Conservation (phyloP, 2,329 filamentous ascomycete genomes). For the Colletotrichum shisoi region DNA sequence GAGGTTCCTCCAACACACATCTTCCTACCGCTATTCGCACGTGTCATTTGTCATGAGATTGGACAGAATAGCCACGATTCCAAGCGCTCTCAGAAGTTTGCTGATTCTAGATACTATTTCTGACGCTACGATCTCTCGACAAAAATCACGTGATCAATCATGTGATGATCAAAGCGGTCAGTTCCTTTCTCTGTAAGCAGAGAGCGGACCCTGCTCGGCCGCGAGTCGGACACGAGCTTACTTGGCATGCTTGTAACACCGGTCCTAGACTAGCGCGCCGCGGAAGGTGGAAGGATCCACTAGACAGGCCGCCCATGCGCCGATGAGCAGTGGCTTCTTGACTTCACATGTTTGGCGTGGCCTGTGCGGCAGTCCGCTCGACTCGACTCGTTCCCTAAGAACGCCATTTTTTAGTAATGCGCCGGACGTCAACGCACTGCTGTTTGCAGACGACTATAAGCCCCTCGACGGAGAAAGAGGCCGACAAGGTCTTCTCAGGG, state of each 20-base stretch:
- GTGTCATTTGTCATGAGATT: fast-evolving
- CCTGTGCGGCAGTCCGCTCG: conserved; percentile 28
- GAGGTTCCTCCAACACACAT: not conserved
- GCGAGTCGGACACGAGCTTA: conserved; percentile 16
- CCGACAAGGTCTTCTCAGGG: not conserved
- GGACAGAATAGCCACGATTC: not conserved
- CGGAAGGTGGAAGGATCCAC: conserved; percentile 35
- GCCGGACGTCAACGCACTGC: conserved; percentile 4
- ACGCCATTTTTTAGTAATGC: conserved; percentile 32
- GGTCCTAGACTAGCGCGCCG: conserved; percentile 29
- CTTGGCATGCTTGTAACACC: not conserved
- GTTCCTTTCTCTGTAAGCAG: not conserved
- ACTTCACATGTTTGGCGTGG: conserved; percentile 37
- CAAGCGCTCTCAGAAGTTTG: not conserved
- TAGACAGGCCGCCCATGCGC: conserved; percentile 19
- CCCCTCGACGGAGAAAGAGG: conserved; percentile 8
- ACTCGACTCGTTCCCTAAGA: conserved; percentile 11
- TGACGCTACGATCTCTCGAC: not conserved
- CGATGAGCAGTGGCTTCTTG: conserved; percentile 27
- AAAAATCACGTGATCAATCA: not conserved
- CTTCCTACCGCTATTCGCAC: not conserved
- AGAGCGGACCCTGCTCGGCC: not conserved
- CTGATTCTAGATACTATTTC: not conserved
- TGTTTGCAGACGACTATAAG: conserved; percentile 18
- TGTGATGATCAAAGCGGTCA: not conserved